A percentile compares a stretch with the other conserved stretches of the same genome.
Conservation (phyloP, 2,329 filamentous ascomycete species). For the Lecanicillium sp. region DNA sequence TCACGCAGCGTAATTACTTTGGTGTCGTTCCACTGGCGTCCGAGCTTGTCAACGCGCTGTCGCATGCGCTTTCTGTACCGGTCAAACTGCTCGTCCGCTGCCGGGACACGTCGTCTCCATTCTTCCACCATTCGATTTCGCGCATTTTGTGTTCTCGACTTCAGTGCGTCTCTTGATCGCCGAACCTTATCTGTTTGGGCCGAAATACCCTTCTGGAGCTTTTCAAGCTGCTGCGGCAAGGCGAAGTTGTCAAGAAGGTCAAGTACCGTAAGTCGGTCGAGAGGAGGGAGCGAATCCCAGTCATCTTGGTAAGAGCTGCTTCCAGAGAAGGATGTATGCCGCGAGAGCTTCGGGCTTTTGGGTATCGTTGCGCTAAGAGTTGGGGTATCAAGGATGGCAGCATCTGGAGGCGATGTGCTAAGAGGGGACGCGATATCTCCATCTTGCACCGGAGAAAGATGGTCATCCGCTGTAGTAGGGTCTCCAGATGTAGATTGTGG, state of each 20-base stretch:
- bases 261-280: conserved; percentile 85
- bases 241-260: conserved; percentile 93
- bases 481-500: conserved; percentile 28
- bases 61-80: conserved; percentile 86
- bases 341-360: conserved; percentile 54
- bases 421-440: conserved; percentile 27
- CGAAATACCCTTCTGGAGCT: conserved; percentile 73
- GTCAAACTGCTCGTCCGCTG: conserved; percentile 85
- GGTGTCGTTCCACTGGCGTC: conserved; percentile 79
- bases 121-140: conserved; percentile 86
- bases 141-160: conserved; percentile 67
- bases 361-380: conserved; percentile 36
- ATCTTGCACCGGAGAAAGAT: conserved; percentile 28
- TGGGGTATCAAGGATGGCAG: conserved; percentile 38
- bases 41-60: conserved; percentile 78
- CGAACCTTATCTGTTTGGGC: conserved; percentile 79
- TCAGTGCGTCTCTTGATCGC: conserved; percentile 72
- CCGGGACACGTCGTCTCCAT: conserved; percentile 78
- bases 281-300: conserved; percentile 76
- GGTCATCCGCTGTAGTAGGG: conserved; percentile 26
- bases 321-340: conserved; percentile 73
- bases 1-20: conserved; percentile 82
- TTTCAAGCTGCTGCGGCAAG: conserved; percentile 82
- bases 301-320: conserved; percentile 82
- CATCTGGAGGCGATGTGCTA: conserved; percentile 34